Evolutionary conservation across 176 grass and related monocot species (phyloP), one percentile per base, ranked within the genome.

Genomic region (Luzula sylvatica): DNA sequence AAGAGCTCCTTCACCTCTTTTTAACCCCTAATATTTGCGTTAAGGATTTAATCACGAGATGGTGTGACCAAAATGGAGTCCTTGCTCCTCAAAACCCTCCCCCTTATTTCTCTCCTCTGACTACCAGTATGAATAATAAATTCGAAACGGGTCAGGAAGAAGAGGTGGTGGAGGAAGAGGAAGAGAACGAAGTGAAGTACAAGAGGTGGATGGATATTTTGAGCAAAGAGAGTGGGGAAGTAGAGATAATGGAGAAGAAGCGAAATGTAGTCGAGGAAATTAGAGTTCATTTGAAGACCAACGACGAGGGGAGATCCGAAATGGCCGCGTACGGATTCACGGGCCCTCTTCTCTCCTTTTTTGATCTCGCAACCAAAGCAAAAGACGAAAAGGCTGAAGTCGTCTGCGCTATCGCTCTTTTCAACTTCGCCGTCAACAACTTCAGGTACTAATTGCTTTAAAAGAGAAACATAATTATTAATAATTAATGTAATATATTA

Each of bases 371-470:
- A 11, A 39, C 78, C 35, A 13, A 17, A 48, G 69, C 69, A 65
- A 71, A 63, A 17, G 76, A 95, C 14, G 70, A 68, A 30, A 64
- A 69, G 15, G 68, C 66, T 24, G 76, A 95, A 65, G 80, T 72
- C 47, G 53, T 77, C 25, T 75, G 73, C 30, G 61, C 83, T 26
- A 76, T 95, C 69, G 89, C 89, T 46, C 73, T 95, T 11, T 95
- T 78, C 73, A 95, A 95, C 46, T 76, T 95, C 57, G 89, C 80
- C 44, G 79, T 95, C 56, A 81, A 79, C 71, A 95, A 95, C 69
- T 73, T 83, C 53, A 78, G 79, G 86, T 92, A 63, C 62, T 32
- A 32, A 32, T 32, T 8, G 29, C 29, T n/a, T n/a, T n/a, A n/a
- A n/a, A n/a, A n/a, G n/a, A n/a, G n/a, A n/a, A n/a, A n/a, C n/a